Base-by-base conservation (phyloP, 2,329 filamentous ascomycete genomes). In the Cladobotryum protrusum region DNA sequence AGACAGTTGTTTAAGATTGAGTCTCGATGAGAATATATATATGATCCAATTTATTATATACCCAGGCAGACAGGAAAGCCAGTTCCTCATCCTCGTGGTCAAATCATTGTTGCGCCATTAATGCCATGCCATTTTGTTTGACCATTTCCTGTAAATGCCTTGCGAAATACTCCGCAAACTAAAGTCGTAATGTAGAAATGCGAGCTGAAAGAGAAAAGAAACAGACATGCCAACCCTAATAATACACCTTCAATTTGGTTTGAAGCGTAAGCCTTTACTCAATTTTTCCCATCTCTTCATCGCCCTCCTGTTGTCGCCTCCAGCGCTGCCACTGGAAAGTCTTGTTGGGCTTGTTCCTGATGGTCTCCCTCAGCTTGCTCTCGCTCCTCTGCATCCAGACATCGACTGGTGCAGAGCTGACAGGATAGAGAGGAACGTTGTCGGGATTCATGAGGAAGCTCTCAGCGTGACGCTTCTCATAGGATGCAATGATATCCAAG, bases 401-500 rank as follows among this genome's bases (percentile, higher is more conserved):
- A 34, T 57, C 60, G 19, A 65, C 62, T 1, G 68, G 59, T 0
- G 70, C 68, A 14, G 61, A 65, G 60, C 70, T 72, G 50, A 83
- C 67, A 1, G 81, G 81, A 64, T 75, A 83, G 42, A 85, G 64
- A 1, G 79, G 76, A 62, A 76, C 71, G 62, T 82, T 81, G 45
- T 56, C 55, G 40, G 54, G 50, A 44, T 55, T 66, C 42, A 62
- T 56, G 34, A 72, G 58, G 58, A 71, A 68, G 14, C 48, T 43
- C 35, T 63, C 56, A 14, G 64, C 55, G 19, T 63, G 54, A 41
- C 61, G 60, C 57, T 65, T 65, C 50, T 72, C 67, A 55, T 67
- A 65, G 2, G 81, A 76, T 18, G 84, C 82, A 57, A 92, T 82
- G 51, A 86, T 81, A 61, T 92, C 86, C 57, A 93, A 74, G 59